These are phyloP conservation scores for Lentinula sp. DNA, from an alignment of 768 basidiomycete species.

Conservation along the genomic window DNA sequence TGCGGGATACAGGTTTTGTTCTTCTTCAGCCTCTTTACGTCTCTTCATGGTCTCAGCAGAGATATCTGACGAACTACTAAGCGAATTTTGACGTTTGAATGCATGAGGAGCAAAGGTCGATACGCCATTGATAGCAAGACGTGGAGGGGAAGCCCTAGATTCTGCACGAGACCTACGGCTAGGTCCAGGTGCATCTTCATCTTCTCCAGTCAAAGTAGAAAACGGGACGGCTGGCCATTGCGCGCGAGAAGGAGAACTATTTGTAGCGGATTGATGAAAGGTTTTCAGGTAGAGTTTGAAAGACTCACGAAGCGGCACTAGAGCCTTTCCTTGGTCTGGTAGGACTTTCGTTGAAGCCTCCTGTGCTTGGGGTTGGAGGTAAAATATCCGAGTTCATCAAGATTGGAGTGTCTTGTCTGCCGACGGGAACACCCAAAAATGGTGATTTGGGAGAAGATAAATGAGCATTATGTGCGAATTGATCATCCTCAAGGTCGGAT, in stretches of 20 bases:
- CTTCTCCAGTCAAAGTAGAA: conserved; percentile 22
- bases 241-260: conserved; percentile 13
- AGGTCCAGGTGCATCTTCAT: neutral
- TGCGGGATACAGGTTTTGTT: conserved; percentile 40
- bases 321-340: neutral
- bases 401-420: neutral
- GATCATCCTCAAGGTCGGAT: conserved; percentile 32
- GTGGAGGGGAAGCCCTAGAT: conserved; percentile 45
- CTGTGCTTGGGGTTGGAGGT: conserved; percentile 25
- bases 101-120: conserved; percentile 54
- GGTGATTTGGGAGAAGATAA: conserved; percentile 21
- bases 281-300: neutral
- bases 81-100: conserved; percentile 20
- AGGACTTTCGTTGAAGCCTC: conserved; percentile 8
- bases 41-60: conserved; percentile 42
- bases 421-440: conserved; percentile 11
- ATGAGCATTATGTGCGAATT: conserved; percentile 22
- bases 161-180: neutral
- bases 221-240: conserved; percentile 43
- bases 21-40: conserved; percentile 46
- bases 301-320: conserved; percentile 4
- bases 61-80: conserved; percentile 13
- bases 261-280: conserved; percentile 8
- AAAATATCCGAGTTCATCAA: conserved; percentile 23
- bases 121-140: conserved; percentile 62